Base-by-base conservation (phyloP, 2,329 filamentous ascomycete species). In the Magnaporthales sp. region DNA sequence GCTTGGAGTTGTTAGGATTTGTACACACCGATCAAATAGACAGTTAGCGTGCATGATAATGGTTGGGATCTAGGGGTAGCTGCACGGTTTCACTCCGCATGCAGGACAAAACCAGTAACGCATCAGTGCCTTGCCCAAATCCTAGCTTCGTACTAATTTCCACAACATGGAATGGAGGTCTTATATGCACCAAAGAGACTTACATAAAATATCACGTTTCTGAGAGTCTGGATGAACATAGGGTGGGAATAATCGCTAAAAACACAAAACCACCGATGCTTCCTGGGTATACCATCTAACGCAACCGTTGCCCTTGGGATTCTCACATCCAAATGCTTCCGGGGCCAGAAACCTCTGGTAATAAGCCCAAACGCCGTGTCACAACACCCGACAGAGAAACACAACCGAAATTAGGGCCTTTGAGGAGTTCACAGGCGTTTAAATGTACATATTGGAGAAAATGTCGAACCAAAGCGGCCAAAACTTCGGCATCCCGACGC, bases 21-120 rank as follows among this genome's bases (percentile, higher is more conserved):
- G 56, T 26, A 58, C 29, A 60, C 56, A 60, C 56, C 11, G 56
- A 60, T 60, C 27, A 60, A 60, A 60, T 60, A 60, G 56, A 60
- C 56, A 26, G 29, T 60, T 26, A 60, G 56, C 56, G 56, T 27
- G 56, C 56, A 60, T 60, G 56, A 60, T 60, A 60, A 60, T 60
- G 56, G n/a, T n/a, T n/a, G n/a, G 56, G 56, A 60, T 27, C 24
- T n/a, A 27, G 24, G 22, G 22, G 24, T 27, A 15, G 38, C 38
- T 46, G 15, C 13, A 38, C 11, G n/a, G 13, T 38, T 38, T 38
- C 32, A 38, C 13, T 3, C 30, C 30, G 4, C 9, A 15, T 38
- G 11, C 13, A 38, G 19, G 4, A n/a, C 38, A n/a, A 46, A 6
- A 19, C 15, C 38, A 46, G 38, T 46, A 46, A 46, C 19, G 4